phyloP scores from a whole-genome alignment of 1,284 basidiomycete species.

The Rhodofomes roseus region DNA sequence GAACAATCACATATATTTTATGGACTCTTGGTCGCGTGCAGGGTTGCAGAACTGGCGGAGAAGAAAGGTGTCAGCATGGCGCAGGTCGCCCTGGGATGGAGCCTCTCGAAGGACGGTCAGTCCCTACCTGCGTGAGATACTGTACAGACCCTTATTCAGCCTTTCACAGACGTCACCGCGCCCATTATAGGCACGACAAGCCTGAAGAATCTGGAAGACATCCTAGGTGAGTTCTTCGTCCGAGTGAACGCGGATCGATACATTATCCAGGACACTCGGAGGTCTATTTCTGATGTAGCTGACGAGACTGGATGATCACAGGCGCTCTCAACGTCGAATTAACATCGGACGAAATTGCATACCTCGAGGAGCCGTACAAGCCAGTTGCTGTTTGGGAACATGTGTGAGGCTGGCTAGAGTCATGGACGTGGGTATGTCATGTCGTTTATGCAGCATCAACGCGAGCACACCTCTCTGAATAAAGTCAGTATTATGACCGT shows the following conservation, averaged over 20 bases:
- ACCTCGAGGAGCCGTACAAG: slow-evolving; percentile 40
- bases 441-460: too few species aligned
- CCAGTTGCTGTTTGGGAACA: too few species aligned
- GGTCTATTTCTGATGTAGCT: too few species aligned
- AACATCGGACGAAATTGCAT: slow-evolving; percentile 41
- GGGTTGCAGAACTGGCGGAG: slow-evolving; percentile 37
- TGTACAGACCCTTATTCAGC: not conserved
- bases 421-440: too few species aligned
- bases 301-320: not conserved
- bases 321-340: slow-evolving; percentile 16
- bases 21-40: slow-evolving; percentile 21
- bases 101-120: slow-evolving; percentile 28
- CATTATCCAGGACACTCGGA: too few species aligned
- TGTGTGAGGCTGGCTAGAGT: too few species aligned
- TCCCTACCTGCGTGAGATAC: not conserved
- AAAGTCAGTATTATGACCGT: too few species aligned
- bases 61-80: slow-evolving; percentile 28
- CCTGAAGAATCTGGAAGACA: slow-evolving; percentile 45
- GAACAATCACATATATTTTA: too few species aligned
- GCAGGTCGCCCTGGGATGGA: slow-evolving; percentile 26
- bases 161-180: slow-evolving; percentile 36
- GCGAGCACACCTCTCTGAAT: too few species aligned
- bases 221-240: slow-evolving; percentile 34
- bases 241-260: too few species aligned
- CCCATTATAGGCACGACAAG: slow-evolving; percentile 53